Conservation (phyloP, 1,284 basidiomycete genomes). For the Tetrapyrgos nigripes region DNA sequence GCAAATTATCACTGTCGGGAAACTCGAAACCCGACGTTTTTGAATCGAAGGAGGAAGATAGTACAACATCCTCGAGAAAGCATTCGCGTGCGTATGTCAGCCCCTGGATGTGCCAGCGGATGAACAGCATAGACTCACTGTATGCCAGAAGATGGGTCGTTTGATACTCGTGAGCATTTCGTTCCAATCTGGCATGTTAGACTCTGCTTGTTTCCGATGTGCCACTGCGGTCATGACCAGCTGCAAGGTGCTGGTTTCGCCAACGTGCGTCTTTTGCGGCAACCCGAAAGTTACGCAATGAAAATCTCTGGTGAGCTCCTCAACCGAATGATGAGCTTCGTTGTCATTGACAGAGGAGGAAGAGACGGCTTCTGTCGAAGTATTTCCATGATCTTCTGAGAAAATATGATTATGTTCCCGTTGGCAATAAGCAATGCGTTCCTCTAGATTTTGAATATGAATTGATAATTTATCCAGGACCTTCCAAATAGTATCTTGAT, state of each 20-base stretch:
- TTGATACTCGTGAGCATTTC: neutral
- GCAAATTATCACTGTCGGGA: neutral
- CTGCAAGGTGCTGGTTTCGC: neutral
- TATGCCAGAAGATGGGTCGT: neutral
- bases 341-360: no score
- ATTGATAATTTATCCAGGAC: neutral
- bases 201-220: neutral
- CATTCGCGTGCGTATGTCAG: no score
- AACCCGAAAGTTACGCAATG: neutral
- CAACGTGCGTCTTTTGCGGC: neutral
- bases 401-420: neutral
- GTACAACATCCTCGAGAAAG: no score
- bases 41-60: no score
- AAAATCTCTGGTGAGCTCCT: neutral
- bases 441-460: neutral
- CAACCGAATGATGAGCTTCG: neutral
- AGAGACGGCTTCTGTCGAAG: neutral
- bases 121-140: neutral
- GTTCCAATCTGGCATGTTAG: neutral
- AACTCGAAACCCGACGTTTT: neutral
- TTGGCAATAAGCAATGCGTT: neutral
- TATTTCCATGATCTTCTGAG: neutral
- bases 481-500: conserved; percentile 1
- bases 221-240: neutral
- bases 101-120: neutral